Evolutionary conservation across 345 rosid species (phyloP), one percentile per base, ranked within the genome.

Genomic region (Erysimum cheiranthoides): DNA sequence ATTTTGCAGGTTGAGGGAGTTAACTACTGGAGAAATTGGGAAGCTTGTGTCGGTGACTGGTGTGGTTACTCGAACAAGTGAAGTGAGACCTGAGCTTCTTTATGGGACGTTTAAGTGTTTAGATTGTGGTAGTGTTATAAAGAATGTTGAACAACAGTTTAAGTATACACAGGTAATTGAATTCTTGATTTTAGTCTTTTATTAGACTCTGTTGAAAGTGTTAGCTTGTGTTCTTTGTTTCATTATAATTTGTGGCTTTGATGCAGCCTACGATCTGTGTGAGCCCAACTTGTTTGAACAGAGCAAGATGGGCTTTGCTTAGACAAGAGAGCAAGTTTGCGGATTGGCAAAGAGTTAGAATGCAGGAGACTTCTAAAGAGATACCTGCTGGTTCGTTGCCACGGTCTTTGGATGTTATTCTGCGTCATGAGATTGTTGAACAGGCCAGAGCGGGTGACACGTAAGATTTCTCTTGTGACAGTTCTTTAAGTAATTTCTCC

Each of bases 361-460:
- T 95, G 97, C 99, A 95, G 81, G 99, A 95, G 86, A 90, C 97
- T 63, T 92, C 99, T 8, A 85, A 89, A 80, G 99, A 95, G 87
- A 92, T 95, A 66, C 99, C 99, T 68, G 96, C 97, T 0, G 97
- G 99, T 6, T 95, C 97, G 56, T 93, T 95, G 79, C 97, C 97
- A 10, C 80, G 99, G 61, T 95, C 97, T 21, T 73, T 95, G 82
- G 97, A 95, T 85, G 90, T 92, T 77, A 87, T 95, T 66, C 88
- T 95, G 66, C 97, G 97, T 14, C 98, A 95, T 68, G 99, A 95
- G 61, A 90, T 90, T 83, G 99, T 95, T 10, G 98, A 95, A 82
- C 93, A 90, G 82, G 98, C 97, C 65, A 88, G 99, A 78, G 99
- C 97, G 1, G 99, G 99, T 66, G 98, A 95, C 70, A 89, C 93